Evolutionary conservation across 2,329 filamentous ascomycete genomes (phyloP).

Genomic region (Neonectria sp.): DNA sequence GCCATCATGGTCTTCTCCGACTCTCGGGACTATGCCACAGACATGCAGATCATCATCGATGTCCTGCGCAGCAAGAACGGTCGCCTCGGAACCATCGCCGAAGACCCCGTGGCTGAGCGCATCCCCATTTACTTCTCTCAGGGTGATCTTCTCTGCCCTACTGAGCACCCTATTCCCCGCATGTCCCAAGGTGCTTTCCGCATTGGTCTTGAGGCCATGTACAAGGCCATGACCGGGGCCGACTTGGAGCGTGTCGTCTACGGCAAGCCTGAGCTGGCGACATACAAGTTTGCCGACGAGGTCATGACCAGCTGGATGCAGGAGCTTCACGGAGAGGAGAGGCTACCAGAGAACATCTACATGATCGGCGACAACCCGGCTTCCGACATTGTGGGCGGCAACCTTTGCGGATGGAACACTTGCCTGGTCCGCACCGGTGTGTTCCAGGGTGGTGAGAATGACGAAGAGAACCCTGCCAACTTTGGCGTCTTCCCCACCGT

Average conservation of each 20-base stretch:
- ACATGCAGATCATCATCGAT: slow-evolving; percentile 85
- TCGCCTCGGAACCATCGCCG: slow-evolving; percentile 77
- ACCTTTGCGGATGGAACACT: slow-evolving; percentile 88
- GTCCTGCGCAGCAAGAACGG: slow-evolving; percentile 83
- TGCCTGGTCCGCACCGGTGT: slow-evolving; percentile 84
- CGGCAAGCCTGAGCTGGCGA: slow-evolving; percentile 80
- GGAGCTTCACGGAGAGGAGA: slow-evolving; percentile 80
- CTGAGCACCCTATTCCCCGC: slow-evolving; percentile 83
- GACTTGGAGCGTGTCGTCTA: slow-evolving; percentile 52
- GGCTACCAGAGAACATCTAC: slow-evolving; percentile 78
- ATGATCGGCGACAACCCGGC: slow-evolving; percentile 88
- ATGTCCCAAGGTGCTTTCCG: slow-evolving; percentile 92
- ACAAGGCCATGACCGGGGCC: slow-evolving; percentile 74
- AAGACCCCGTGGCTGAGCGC: slow-evolving; percentile 60
- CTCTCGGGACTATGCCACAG: slow-evolving; percentile 91
- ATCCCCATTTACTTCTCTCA: slow-evolving; percentile 88
- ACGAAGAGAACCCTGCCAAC: slow-evolving; percentile 82
- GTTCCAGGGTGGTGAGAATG: slow-evolving; percentile 83
- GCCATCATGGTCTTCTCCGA: slow-evolving; percentile 94
- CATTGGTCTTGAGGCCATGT: slow-evolving; percentile 82
- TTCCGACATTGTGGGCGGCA: slow-evolving; percentile 69
- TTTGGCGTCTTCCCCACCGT: slow-evolving; percentile 84
- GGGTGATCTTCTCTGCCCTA: slow-evolving; percentile 88
- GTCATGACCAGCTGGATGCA: slow-evolving; percentile 82
- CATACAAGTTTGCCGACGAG: slow-evolving; percentile 78